A percentile compares a stretch with the other conserved stretches of the same genome.
These are phyloP conservation scores for Piloderma croceum DNA, from an alignment of 768 basidiomycete genomes.

Conservation along the genomic window DNA sequence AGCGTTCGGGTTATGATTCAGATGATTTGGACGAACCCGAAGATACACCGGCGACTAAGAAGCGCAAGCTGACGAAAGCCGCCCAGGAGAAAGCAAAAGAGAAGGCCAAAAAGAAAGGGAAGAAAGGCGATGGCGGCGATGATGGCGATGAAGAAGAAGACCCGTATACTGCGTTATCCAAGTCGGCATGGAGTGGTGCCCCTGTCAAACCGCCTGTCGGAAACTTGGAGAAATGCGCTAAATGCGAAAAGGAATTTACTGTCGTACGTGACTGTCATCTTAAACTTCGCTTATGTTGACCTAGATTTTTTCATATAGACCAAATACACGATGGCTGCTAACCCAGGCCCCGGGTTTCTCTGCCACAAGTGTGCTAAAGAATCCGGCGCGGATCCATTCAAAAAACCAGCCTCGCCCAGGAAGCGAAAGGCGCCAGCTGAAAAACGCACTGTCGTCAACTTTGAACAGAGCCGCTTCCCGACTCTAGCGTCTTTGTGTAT, in stretches of 20 bases:
- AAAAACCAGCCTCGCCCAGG: constrained; percentile 57
- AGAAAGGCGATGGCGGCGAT: constrained; percentile 38
- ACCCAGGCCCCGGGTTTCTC: constrained; percentile 67
- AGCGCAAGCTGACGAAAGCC: constrained; percentile 49
- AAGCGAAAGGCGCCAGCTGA: constrained; percentile 63
- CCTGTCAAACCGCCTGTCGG: constrained; percentile 63
- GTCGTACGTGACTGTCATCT: constrained; percentile 51
- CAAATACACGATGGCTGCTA: constrained; percentile 76
- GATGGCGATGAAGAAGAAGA: constrained; percentile 57
- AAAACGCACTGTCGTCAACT: constrained; percentile 59
- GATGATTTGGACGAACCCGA: constrained; percentile 70
- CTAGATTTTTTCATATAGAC: constrained; percentile 44
- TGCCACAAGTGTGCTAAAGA: constrained; percentile 82
- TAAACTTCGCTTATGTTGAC: neutral
- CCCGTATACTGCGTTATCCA: constrained; percentile 62
- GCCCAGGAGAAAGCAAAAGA: constrained; percentile 31
- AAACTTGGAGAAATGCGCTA: constrained; percentile 73
- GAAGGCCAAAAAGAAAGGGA: constrained; percentile 33
- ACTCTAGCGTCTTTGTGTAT: constrained; percentile 79
- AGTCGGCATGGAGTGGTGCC: constrained; percentile 36
- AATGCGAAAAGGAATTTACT: constrained; percentile 80
- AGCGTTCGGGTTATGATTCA: constrained; percentile 50
- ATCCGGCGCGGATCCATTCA: constrained; percentile 79
- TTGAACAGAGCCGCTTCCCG: constrained; percentile 66
- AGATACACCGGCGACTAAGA: constrained; percentile 40